Evolutionary conservation across 2,329 filamentous ascomycete genomes (phyloP).

Genomic region (Fusarium sp.): DNA sequence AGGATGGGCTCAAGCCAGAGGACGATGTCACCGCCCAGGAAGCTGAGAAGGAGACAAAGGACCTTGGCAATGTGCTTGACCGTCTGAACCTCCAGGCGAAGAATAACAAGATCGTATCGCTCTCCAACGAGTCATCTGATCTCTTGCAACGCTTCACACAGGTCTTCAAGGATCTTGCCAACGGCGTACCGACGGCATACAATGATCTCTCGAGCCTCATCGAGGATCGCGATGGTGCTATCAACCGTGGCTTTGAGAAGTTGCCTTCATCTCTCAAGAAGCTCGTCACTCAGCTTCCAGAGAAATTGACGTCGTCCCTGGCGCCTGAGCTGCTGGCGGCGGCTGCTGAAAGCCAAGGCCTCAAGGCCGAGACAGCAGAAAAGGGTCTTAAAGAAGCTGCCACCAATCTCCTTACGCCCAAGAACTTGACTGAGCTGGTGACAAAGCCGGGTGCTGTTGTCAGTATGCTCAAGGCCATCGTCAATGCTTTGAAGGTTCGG

Average conservation of each 20-base stretch:
- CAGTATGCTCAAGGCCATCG: constrained; percentile 88
- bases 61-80: constrained; percentile 85
- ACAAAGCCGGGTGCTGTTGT: constrained; percentile 91
- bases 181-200: constrained; percentile 94
- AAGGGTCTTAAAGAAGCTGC: constrained; percentile 74
- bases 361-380: constrained; percentile 68
- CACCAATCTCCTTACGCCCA: constrained; percentile 78
- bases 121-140: constrained; percentile 87
- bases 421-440: constrained; percentile 83
- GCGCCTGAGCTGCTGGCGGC: constrained; percentile 88
- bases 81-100: constrained; percentile 86
- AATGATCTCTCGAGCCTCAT: constrained; percentile 81
- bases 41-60: constrained; percentile 72
- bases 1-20: constrained; percentile 53
- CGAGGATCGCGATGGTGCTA: constrained; percentile 73
- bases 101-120: constrained; percentile 88
- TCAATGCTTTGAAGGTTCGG: constrained; percentile 87
- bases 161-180: constrained; percentile 92
- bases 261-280: constrained; percentile 88
- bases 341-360: constrained; percentile 81
- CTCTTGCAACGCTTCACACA: constrained; percentile 88
- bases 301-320: constrained; percentile 82
- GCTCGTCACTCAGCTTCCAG: constrained; percentile 86
- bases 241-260: constrained; percentile 73
- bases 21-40: constrained; percentile 60